phyloP scores from a whole-genome alignment of 345 rosid species.

The Rhizophora apiculata region DNA sequence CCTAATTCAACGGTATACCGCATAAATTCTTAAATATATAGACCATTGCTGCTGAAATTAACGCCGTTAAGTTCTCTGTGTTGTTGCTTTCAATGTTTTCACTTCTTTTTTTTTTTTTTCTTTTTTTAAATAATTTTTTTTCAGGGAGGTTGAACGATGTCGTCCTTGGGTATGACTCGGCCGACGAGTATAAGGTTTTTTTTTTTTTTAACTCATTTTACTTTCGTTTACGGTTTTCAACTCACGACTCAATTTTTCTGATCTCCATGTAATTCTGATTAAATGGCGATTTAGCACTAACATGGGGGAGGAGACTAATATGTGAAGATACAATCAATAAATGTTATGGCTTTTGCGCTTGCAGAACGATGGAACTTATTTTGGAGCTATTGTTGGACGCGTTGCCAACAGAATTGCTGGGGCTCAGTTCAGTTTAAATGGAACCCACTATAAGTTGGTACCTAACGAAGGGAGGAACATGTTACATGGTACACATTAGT shows the following conservation, averaged over 20 bases:
- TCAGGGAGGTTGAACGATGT: constrained; percentile 52
- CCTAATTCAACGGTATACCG: background rate
- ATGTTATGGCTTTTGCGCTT: background rate
- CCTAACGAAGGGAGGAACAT: constrained; percentile 21
- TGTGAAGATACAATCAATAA: too few species aligned
- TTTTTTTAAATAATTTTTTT: background rate
- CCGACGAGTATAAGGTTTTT: constrained; percentile 46
- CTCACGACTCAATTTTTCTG: background rate
- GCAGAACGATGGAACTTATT: constrained; percentile 28
- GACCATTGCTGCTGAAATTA: too few species aligned
- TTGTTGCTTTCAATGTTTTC: background rate
- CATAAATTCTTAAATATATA: too few species aligned
- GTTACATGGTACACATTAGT: constrained; percentile 19
- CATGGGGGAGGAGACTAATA: too few species aligned
- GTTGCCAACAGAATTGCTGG: constrained; percentile 30
- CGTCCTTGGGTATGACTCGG: constrained; percentile 47
- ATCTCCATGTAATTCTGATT: background rate
- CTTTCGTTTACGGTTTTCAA: background rate
- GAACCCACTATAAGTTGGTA: constrained; percentile 18
- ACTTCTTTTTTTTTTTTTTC: background rate
- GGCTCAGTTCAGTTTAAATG: constrained; percentile 20
- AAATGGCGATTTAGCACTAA: background rate
- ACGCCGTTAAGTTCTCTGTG: too few species aligned
- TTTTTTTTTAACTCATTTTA: background rate
- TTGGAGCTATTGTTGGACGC: constrained; percentile 32